Percentiles rank a stretch among this genome's conserved stretches.
Conservation (phyloP, 768 basidiomycete genomes). For the Hericium alpestre region DNA sequence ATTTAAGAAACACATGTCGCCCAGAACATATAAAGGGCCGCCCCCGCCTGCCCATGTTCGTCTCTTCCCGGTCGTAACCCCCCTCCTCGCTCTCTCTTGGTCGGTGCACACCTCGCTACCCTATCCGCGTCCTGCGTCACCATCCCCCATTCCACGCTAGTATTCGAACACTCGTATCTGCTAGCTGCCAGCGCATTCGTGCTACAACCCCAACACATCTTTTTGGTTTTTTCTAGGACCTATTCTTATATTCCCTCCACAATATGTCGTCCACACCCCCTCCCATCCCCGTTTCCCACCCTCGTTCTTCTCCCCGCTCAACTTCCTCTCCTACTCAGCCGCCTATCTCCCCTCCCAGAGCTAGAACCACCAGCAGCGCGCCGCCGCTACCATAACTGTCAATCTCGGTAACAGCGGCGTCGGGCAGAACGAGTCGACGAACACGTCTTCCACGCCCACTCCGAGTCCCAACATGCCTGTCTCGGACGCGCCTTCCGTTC, state of each 20-base stretch:
- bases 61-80: no score
- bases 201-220: background rate
- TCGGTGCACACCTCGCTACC: no score
- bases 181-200: no score
- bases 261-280: background rate
- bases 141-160: background rate
- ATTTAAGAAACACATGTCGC: no score
- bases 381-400: constrained; percentile 6
- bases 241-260: background rate
- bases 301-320: constrained; percentile 14
- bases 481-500: background rate
- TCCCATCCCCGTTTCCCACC: constrained; percentile 14
- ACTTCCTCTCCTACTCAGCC: constrained; percentile 8
- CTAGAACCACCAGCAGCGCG: background rate
- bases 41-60: no score
- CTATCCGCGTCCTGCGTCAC: no score
- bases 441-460: background rate
- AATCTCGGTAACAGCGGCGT: constrained; percentile 1
- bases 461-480: background rate
- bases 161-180: no score
- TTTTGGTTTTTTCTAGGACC: background rate
- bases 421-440: background rate
- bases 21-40: no score
- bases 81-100: no score
- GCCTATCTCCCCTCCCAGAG: constrained; percentile 13